A percentile compares a stretch with the other conserved stretches of the same genome.
phyloP scores from a whole-genome alignment of 768 basidiomycete genomes.

The Russula vinacea region DNA sequence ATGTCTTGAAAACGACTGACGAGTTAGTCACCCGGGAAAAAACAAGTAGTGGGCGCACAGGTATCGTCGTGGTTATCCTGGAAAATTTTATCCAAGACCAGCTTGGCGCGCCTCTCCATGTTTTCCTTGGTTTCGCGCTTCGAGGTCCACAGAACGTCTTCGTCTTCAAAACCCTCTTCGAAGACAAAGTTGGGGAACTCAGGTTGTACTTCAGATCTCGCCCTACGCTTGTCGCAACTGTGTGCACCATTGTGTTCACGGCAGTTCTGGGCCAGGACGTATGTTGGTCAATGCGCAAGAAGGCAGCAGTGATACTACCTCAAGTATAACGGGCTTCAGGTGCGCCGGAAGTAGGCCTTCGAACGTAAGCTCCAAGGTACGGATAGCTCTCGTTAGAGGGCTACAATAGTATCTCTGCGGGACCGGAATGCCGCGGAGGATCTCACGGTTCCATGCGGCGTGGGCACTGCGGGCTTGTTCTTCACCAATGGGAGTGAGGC shows the following conservation, averaged over 20 bases:
- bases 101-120: constrained; percentile 22
- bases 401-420: constrained; percentile 26
- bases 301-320: constrained; percentile 15
- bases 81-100: constrained; percentile 26
- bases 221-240: constrained; percentile 27
- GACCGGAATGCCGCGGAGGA: constrained; percentile 17
- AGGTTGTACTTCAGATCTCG: constrained; percentile 18
- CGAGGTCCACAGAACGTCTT: constrained; percentile 23
- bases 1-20: constrained; percentile 16
- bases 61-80: constrained; percentile 17
- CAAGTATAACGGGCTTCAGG: constrained; percentile 26
- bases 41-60: constrained; percentile 16
- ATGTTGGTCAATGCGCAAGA: neutral
- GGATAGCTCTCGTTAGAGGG: constrained; percentile 26
- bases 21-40: neutral
- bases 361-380: constrained; percentile 27
- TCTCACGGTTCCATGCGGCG: constrained; percentile 26
- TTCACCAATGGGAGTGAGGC: constrained; percentile 27
- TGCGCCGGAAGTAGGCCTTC: constrained; percentile 14
- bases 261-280: constrained; percentile 15
- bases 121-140: constrained; percentile 17
- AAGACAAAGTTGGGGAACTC: constrained; percentile 27
- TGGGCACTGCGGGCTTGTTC: constrained; percentile 26
- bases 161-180: constrained; percentile 29
- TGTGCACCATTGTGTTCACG: constrained; percentile 27